Conservation (phyloP, 345 rosid species). For the Raphanus raphanistrum region DNA sequence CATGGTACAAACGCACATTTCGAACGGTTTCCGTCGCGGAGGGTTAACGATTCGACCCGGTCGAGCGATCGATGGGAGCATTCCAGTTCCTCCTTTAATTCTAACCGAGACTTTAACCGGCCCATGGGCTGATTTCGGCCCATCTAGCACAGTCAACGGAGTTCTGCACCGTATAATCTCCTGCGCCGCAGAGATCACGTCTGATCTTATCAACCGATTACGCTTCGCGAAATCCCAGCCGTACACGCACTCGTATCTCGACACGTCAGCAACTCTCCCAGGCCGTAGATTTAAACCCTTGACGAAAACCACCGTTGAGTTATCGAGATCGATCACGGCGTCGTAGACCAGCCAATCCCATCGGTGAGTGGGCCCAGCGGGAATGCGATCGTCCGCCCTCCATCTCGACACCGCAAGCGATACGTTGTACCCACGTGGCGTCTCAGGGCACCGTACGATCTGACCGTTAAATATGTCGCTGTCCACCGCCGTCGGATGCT, state of each 20-base stretch:
- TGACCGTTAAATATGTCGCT: constrained; percentile 38
- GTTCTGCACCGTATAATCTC: constrained; percentile 82
- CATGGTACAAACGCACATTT: constrained; percentile 86
- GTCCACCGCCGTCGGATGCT: constrained; percentile 47
- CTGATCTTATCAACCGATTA: constrained; percentile 49
- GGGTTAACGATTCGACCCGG: constrained; percentile 18
- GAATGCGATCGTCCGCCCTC: constrained; percentile 37
- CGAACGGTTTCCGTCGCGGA: constrained; percentile 39
- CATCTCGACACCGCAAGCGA: constrained; percentile 41
- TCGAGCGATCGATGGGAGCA: constrained; percentile 63
- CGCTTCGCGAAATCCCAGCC: constrained; percentile 72
- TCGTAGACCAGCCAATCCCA: constrained; percentile 79
- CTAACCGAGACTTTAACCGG: constrained; percentile 65
- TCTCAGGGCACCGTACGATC: constrained; percentile 64
- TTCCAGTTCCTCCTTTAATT: constrained; percentile 65
- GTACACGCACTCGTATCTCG: constrained; percentile 79
- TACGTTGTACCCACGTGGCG: constrained; percentile 45
- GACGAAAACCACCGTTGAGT: constrained; percentile 64
- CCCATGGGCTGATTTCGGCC: constrained; percentile 30
- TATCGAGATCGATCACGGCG: constrained; percentile 70
- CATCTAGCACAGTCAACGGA: constrained; percentile 52
- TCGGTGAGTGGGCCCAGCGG: constrained; percentile 46
- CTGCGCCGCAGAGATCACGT: constrained; percentile 62
- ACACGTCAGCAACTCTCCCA: constrained; percentile 49
- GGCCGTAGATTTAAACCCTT: constrained; percentile 83